These are phyloP conservation scores for Dipteronia dyeriana DNA, from an alignment of 345 rosid species.

Conservation along the genomic window DNA sequence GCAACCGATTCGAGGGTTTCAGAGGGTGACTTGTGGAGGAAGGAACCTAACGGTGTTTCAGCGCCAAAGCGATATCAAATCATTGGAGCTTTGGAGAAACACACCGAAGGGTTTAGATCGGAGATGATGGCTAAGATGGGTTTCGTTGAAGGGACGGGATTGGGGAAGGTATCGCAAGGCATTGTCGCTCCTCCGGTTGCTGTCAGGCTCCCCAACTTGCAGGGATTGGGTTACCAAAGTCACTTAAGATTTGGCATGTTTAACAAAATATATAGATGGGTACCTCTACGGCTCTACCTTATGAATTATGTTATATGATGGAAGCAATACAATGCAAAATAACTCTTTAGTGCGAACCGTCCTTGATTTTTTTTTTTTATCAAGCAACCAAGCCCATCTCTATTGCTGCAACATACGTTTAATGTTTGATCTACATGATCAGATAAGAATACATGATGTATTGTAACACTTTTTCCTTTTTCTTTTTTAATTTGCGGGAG, in stretches of 20 bases:
- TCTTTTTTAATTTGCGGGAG: no score
- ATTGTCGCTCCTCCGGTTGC: conserved; percentile 63
- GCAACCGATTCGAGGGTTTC: conserved; percentile 45
- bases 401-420: no score
- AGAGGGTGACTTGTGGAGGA: conserved; percentile 40
- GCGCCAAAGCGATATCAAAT: conserved; percentile 35
- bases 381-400: no score
- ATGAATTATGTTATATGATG: no score
- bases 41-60: conserved; percentile 15
- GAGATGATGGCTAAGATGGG: conserved; percentile 95
- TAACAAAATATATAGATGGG: neutral
- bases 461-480: no score
- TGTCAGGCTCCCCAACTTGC: conserved; percentile 59
- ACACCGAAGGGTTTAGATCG: conserved; percentile 87
- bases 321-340: no score
- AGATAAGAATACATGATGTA: no score
- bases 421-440: no score
- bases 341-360: no score
- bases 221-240: conserved; percentile 68
- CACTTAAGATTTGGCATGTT: conserved; percentile 14
- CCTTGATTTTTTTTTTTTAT: no score
- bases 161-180: conserved; percentile 83
- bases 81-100: conserved; percentile 75
- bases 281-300: no score
- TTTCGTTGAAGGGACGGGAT: conserved; percentile 76